Evolutionary conservation across 164 flowering plant species (phyloP).

Genomic region (Nymphaea thermarum): DNA sequence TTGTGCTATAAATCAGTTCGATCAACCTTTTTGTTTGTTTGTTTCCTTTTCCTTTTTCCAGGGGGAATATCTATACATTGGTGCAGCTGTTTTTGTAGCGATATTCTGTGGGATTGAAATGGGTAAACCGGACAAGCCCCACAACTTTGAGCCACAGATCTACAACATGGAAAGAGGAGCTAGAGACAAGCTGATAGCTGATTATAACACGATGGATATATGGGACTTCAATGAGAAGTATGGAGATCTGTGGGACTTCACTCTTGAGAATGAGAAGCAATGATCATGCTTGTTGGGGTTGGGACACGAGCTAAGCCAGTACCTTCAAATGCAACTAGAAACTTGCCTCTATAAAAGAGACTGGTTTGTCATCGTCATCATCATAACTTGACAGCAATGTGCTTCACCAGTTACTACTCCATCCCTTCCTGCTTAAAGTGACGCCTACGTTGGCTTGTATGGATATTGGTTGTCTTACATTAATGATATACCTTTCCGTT

Average conservation of each 20-base stretch:
- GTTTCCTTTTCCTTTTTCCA: slow-evolving; percentile 8
- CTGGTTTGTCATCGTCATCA: too few relatives aligned
- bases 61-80: slow-evolving; percentile 86
- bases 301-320: too few relatives aligned
- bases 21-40: not conserved
- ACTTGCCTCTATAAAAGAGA: too few relatives aligned
- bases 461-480: too few relatives aligned
- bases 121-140: slow-evolving; percentile 82
- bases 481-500: too few relatives aligned
- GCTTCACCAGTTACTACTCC: too few relatives aligned
- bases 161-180: slow-evolving; percentile 95
- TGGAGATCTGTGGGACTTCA: slow-evolving; percentile 94
- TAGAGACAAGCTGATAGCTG: slow-evolving; percentile 77
- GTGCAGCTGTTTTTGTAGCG: slow-evolving; percentile 65
- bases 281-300: slow-evolving; percentile 1
- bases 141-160: slow-evolving; percentile 88
- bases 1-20: too few relatives aligned
- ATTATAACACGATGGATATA: slow-evolving; percentile 84
- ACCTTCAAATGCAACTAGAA: too few relatives aligned
- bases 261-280: slow-evolving; percentile 28
- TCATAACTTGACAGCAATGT: too few relatives aligned
- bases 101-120: slow-evolving; percentile 83
- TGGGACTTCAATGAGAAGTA: slow-evolving; percentile 98
- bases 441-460: too few relatives aligned
- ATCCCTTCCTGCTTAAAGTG: too few relatives aligned